Conservation (phyloP, 2,329 filamentous ascomycete species). For the Talaromyces sp. region DNA sequence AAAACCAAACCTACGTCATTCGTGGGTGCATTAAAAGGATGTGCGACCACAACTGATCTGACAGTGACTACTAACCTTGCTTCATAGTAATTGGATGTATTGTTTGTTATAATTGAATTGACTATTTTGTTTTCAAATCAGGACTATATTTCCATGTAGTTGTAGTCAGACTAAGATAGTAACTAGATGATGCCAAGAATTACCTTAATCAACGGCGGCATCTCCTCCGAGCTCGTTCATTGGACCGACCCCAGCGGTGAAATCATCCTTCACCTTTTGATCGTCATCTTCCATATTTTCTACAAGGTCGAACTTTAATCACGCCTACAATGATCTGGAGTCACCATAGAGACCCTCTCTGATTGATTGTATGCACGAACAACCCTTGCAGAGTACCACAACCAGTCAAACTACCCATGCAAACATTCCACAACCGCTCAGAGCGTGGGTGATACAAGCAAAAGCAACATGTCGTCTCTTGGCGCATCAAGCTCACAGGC, state of each 20-base stretch:
- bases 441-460: slow-evolving; percentile 11
- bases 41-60: slow-evolving; percentile 4
- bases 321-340: neutral
- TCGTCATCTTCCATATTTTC: neutral
- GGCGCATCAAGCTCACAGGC: slow-evolving; percentile 9
- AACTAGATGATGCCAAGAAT: neutral
- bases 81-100: neutral
- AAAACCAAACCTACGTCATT: neutral
- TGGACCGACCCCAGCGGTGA: neutral
- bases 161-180: neutral
- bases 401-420: neutral
- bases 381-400: neutral
- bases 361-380: neutral
- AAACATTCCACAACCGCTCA: neutral
- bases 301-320: neutral
- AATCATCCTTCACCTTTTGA: neutral
- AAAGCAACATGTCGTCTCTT: slow-evolving; percentile 5
- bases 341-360: neutral
- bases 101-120: slow-evolving; percentile 5
- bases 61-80: slow-evolving; percentile 18
- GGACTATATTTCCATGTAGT: neutral
- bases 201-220: neutral
- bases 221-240: neutral
- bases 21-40: slow-evolving; percentile 1
- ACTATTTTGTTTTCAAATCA: neutral